Evolutionary conservation across 1,139 yeast genomes (phyloP), one percentile per base, ranked within the genome.

Genomic region (Scheffersomyces lignicola): DNA sequence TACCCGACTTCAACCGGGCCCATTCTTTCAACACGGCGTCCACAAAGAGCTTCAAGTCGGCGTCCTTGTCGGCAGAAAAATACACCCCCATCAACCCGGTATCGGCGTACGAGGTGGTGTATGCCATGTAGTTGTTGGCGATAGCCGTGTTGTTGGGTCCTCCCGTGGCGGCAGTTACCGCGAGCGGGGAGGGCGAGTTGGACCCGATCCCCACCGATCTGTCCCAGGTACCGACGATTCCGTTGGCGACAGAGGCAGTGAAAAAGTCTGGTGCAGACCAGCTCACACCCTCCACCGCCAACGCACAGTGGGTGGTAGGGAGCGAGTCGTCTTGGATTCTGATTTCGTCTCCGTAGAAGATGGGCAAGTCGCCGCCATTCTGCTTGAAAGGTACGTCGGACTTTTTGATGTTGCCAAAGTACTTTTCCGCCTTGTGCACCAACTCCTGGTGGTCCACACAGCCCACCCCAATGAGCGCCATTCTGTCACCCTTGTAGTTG

Each of bases 51-150:
- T 77, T 80, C 52, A 86, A 78, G 49, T 89, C 67, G 14, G 82
- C 77, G 43, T 74, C 73, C 49, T 76, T 77, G 48, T 92, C 97
- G 16, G 95, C 80, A 11, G 90, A 89, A 45, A 92, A 74, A 60
- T 92, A 92, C 51, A 90, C 84, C 24, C 99, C 99, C 96, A 97
- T 89, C 37, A 92, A 70, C 3, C 99, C 99, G 5, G 97, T 86
- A 62, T 92, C 99, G 7, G 96, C 92, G 64, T 92, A 92, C 2
- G 96, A 87, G 4, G 99, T 94, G 18, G 96, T 87, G 65, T 90
- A 92, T 3, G 97, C 89, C 95, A 89, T 83, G 65, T 84, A 92
- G 4, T 96, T 85, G 63, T 92, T 92, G 35, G 97, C 97, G 41
- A 89, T 69, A 6, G 86, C 83, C 6, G 61, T 51, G 23, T 66